A percentile compares a stretch with the other conserved stretches of the same genome.
These are phyloP conservation scores for Cladophialophora immunda DNA, from an alignment of 2,329 filamentous ascomycete species.

Conservation along the genomic window DNA sequence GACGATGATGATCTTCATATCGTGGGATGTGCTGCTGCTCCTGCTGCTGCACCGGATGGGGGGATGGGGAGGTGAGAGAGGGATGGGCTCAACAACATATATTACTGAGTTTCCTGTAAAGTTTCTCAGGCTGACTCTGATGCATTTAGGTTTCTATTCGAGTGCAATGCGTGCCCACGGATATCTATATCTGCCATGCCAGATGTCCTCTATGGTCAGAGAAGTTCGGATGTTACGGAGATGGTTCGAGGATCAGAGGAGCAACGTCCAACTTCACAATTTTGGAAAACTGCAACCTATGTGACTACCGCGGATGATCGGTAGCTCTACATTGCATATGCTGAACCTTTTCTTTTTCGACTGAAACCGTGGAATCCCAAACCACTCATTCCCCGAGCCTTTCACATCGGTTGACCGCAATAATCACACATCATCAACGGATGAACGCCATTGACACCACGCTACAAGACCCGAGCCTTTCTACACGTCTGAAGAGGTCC, in stretches of 20 bases:
- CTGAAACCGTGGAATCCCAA: background rate
- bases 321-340: background rate
- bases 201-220: too few species aligned
- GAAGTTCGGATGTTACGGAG: background rate
- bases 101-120: too few species aligned
- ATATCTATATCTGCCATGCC: too few species aligned
- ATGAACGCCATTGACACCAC: background rate
- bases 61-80: background rate
- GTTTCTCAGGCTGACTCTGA: too few species aligned
- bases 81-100: too few species aligned
- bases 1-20: conserved; percentile 16
- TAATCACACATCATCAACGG: background rate
- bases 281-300: background rate
- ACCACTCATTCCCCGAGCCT: background rate
- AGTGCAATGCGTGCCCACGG: too few species aligned
- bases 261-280: background rate
- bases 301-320: background rate
- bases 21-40: background rate
- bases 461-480: background rate
- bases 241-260: background rate
- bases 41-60: background rate
- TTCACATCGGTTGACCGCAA: background rate
- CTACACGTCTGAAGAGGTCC: background rate
- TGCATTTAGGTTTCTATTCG: too few species aligned
- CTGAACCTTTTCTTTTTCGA: background rate